A percentile compares a stretch with the other conserved stretches of the same genome.
Conservation (phyloP, 139 green algal species). For the Chlamydomonas sphaeroides region DNA sequence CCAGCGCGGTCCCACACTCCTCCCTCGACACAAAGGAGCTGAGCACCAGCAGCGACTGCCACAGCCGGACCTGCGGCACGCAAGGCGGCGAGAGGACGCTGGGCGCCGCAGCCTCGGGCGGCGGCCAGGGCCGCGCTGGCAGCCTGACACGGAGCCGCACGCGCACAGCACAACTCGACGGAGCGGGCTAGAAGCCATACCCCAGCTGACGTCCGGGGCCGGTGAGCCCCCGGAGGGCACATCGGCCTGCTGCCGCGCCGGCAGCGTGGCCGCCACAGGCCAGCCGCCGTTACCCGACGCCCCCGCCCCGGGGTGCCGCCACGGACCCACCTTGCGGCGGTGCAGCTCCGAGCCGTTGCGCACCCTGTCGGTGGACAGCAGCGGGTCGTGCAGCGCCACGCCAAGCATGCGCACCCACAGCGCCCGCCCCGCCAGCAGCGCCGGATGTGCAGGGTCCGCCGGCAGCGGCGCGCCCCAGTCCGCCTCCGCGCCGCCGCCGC, state of each 20-base stretch:
- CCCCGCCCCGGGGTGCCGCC: too few species aligned
- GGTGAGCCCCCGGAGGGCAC: too few species aligned
- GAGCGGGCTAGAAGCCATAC: too few species aligned
- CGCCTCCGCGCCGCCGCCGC: background rate
- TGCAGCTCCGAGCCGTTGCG: constrained; percentile 55
- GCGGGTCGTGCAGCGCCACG: constrained; percentile 42
- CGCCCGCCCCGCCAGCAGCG: constrained; percentile 5
- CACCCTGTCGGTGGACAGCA: constrained; percentile 50
- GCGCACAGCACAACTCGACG: too few species aligned
- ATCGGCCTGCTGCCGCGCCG: too few species aligned
- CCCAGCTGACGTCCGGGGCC: too few species aligned
- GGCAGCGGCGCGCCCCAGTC: constrained; percentile 20
- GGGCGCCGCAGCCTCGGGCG: too few species aligned
- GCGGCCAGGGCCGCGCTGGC: too few species aligned
- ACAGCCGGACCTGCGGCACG: constrained; percentile 67
- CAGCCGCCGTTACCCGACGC: too few species aligned
- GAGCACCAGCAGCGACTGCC: constrained; percentile 73
- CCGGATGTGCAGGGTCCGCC: background rate
- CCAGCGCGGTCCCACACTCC: constrained; percentile 1
- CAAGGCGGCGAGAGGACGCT: too few species aligned
- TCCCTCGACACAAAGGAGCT: constrained; percentile 37
- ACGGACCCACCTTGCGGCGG: constrained; percentile 65
- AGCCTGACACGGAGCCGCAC: too few species aligned
- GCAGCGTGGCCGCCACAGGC: too few species aligned
- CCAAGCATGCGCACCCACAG: constrained; percentile 55